A percentile compares a stretch with the other conserved stretches of the same genome.
Evolutionary conservation across 805 yeast species (phyloP).

Genomic region (Yarrowia sp.): DNA sequence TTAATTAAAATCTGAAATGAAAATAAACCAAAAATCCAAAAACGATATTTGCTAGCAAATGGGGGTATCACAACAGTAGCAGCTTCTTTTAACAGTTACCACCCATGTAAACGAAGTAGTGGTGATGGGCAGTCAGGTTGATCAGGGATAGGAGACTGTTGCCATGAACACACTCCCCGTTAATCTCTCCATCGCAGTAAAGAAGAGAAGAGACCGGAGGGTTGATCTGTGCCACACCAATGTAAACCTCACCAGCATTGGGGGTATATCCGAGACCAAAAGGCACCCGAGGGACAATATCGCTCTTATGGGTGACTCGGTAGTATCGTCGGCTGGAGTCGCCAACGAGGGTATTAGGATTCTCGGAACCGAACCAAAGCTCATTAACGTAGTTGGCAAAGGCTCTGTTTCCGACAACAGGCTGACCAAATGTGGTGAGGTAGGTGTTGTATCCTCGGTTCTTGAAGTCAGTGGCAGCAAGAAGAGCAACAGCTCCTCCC

Average conservation of each 20-base stretch:
- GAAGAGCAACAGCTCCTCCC: constrained; percentile 65
- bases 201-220: neutral
- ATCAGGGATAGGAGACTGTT: neutral
- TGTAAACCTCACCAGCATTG: neutral
- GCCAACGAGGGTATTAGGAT: neutral
- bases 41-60: neutral
- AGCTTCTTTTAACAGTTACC: neutral
- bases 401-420: constrained; percentile 55
- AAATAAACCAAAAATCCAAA: neutral
- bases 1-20: neutral
- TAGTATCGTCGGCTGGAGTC: constrained; percentile 18
- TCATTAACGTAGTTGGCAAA: constrained; percentile 52
- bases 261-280: constrained; percentile 6
- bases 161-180: constrained; percentile 25
- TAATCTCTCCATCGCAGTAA: constrained; percentile 20
- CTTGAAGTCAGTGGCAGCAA: constrained; percentile 58
- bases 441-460: constrained; percentile 52
- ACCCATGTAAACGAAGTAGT: constrained; percentile 4
- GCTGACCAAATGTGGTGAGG: constrained; percentile 59
- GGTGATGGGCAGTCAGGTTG: neutral
- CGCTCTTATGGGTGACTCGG: constrained; percentile 27
- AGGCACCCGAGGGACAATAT: constrained; percentile 28
- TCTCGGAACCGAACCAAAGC: neutral
- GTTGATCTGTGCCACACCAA: neutral
- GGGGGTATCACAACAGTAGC: neutral